Evolutionary conservation across 2,329 filamentous ascomycete species (phyloP).

Genomic region (Colletotrichum karsti): DNA sequence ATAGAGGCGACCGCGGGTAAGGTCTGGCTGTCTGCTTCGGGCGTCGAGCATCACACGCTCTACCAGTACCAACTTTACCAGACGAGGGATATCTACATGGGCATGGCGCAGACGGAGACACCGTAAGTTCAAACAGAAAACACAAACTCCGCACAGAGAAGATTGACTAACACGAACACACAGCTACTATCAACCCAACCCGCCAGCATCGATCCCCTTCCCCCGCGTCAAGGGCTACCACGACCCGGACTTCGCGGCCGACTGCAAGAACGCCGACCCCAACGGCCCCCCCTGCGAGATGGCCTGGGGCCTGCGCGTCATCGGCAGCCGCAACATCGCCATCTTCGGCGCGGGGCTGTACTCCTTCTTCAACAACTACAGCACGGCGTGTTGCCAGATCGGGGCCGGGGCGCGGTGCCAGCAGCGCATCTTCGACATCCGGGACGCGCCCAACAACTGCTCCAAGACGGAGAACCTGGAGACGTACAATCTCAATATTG

Average conservation of each 20-base stretch:
- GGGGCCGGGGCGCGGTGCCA: conserved; percentile 54
- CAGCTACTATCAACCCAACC: conserved; percentile 75
- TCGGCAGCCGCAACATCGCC: conserved; percentile 62
- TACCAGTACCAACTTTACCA: conserved; percentile 74
- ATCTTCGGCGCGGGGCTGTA: conserved; percentile 74
- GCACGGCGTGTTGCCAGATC: conserved; percentile 53
- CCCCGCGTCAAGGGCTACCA: conserved; percentile 47
- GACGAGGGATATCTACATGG: conserved; percentile 69
- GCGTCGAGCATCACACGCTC: conserved; percentile 72
- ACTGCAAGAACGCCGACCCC: conserved; percentile 42
- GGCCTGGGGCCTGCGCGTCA: conserved; percentile 72
- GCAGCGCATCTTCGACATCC: conserved; percentile 47
- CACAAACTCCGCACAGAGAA: fast-evolving
- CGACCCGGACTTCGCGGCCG: conserved; percentile 61
- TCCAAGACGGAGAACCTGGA: conserved; percentile 37
- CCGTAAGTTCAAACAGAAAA: conserved; percentile 40
- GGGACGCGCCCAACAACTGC: conserved; percentile 30
- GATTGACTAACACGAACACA: neutral
- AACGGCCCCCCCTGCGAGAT: conserved; percentile 54
- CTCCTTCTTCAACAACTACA: conserved; percentile 74
- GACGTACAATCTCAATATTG: conserved; percentile 55
- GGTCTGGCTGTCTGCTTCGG: conserved; percentile 72
- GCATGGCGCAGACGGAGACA: conserved; percentile 71
- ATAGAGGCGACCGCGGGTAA: conserved; percentile 51
- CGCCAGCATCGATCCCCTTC: conserved; percentile 67